These are phyloP conservation scores for Rhizoclosmatium globosum DNA, from an alignment of 192 early-diverging fungal genomes.

Conservation along the genomic window DNA sequence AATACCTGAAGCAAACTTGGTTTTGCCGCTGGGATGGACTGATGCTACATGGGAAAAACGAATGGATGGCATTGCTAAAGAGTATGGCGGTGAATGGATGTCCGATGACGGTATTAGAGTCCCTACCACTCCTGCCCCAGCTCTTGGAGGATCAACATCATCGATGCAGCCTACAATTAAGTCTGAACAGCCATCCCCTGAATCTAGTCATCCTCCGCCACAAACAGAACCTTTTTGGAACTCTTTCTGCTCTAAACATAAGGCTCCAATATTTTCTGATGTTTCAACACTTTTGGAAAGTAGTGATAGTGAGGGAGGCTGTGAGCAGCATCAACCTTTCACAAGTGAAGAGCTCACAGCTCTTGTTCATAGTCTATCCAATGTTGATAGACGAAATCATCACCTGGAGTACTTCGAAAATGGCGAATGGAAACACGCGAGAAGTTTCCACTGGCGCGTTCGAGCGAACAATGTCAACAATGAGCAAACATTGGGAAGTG, in stretches of 20 bases:
- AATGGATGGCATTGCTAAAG: neutral
- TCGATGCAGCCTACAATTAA: neutral
- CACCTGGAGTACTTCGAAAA: slow-evolving; percentile 25
- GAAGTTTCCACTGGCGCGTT: slow-evolving; percentile 20
- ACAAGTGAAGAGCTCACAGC: neutral
- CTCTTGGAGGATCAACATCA: neutral
- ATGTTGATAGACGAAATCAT: neutral
- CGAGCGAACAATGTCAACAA: neutral
- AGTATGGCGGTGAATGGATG: slow-evolving; percentile 5
- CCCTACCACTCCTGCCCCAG: neutral
- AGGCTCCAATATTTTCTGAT: neutral
- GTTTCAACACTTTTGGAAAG: neutral
- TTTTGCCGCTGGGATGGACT: neutral
- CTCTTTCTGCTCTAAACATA: neutral
- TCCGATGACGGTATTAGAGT: neutral
- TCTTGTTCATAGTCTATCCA: neutral
- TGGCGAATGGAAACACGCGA: slow-evolving; percentile 28
- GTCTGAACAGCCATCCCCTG: neutral
- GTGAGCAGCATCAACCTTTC: neutral
- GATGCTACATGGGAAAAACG: slow-evolving; percentile 5
- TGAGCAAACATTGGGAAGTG: no score
- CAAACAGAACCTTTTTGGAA: slow-evolving; percentile 5
- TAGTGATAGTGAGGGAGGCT: neutral
- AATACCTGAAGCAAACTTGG: neutral
- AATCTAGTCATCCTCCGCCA: neutral